Base-by-base conservation (phyloP, 2,329 filamentous ascomycete genomes). In the Fusarium paranaense region DNA sequence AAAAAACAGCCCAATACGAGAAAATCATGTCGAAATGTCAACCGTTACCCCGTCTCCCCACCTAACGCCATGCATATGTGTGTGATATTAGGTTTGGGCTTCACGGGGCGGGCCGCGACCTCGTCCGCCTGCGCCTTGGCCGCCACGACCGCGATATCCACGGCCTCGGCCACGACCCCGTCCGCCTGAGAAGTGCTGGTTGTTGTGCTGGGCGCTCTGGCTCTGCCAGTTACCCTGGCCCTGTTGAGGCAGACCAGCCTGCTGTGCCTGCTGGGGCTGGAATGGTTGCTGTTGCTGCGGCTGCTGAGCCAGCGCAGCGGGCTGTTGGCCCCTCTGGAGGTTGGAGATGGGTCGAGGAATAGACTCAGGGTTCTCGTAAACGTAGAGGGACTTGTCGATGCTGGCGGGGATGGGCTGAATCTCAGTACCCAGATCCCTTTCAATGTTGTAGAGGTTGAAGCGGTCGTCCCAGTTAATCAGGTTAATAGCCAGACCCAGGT, bases 381-480 rank as follows among this genome's bases (percentile, higher is more conserved):
- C 97, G 82, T 99, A 99, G 40, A 99, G 91, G 74, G 94, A 97
- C 90, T 98, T 98, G 87, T 99, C 97, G 75, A 99, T 99, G 76
- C 91, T 93, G 62, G 91, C 89, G 20, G 97, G 97, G 79, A 99
- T 99, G n/a, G 97, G 92, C 81, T 97, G 94, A 71, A 99, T 99
- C 85, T 99, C 97, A 8, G 97, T 99, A 62, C 97, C 97, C 45
- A 99, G 88, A 80, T 99, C 97, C 78, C 97, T 94, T 84, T 99
- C 97, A 78, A 99, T 99, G 83, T 97, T 97, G 88, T 99, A 99
- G 22, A 99, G 89, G 83, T 98, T 99, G 89, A 98, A 98, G 32
- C 97, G 92, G 83, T 99, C 97, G 67, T 99, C 97, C 97, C 97
- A 99, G 84, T 97, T 98, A 88, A 99, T 99, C 82, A 99, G 87